These are phyloP conservation scores for Ganoderma sinense DNA, from an alignment of 1,284 basidiomycete genomes.

Conservation along the genomic window DNA sequence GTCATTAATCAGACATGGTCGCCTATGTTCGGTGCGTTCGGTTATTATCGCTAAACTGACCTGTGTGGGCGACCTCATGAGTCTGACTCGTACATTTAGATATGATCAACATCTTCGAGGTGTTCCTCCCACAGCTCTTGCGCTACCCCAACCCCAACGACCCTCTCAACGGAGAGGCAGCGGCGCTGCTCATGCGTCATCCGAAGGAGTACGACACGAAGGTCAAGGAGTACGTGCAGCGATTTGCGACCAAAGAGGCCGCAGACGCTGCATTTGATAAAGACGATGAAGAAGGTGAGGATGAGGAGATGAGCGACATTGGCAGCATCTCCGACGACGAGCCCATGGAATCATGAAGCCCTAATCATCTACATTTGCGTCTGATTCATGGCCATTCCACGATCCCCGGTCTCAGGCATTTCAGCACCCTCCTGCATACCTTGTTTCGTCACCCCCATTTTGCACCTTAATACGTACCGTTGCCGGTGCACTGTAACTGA, in stretches of 20 bases:
- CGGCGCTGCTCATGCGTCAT: conserved; percentile 95
- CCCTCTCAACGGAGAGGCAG: conserved; percentile 97
- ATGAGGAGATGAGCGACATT: conserved; percentile 93
- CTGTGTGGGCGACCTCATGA: conserved; percentile 6
- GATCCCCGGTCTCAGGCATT: conserved; percentile 26
- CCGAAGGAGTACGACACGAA: conserved; percentile 94
- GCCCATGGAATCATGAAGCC: conserved; percentile 29
- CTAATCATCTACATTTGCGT: background rate
- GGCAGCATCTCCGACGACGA: conserved; percentile 86
- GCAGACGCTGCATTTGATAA: conserved; percentile 69
- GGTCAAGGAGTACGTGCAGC: conserved; percentile 91
- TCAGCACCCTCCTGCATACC: conserved; percentile 18
- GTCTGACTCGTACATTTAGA: conserved; percentile 58
- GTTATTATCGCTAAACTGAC: background rate
- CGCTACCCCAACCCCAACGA: conserved; percentile 99
- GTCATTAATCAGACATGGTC: conserved; percentile 99
- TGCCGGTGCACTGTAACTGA: conserved; percentile 26
- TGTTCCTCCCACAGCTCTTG: conserved; percentile 95
- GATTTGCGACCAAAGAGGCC: conserved; percentile 85
- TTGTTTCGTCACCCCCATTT: conserved; percentile 1
- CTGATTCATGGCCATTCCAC: conserved; percentile 2
- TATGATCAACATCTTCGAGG: conserved; percentile 99
- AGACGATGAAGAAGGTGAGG: conserved; percentile 74
- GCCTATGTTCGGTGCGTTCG: conserved; percentile 90
- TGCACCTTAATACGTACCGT: conserved; percentile 22